Evolutionary conservation across 78 protist genomes (phyloP).

Genomic region (Cavenderia fasciculata): DNA sequence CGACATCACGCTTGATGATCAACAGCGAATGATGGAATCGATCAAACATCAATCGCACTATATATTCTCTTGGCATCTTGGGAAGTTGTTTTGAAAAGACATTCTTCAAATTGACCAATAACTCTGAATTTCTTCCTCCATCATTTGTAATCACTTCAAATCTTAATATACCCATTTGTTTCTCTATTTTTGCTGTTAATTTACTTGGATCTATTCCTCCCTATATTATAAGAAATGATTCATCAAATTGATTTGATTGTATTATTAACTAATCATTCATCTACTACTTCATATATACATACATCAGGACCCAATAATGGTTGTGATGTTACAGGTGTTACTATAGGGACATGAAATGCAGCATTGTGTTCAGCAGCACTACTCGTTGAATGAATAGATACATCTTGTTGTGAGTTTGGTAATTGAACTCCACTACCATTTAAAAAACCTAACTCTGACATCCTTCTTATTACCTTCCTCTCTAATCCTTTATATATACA

Average conservation of each 20-base stretch:
- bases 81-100: conserved; percentile 93
- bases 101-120: conserved; percentile 70
- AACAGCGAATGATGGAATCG: conserved; percentile 72
- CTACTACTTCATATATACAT: neutral
- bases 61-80: conserved; percentile 95
- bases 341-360: conserved; percentile 3
- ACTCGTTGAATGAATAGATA: no score
- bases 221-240: neutral
- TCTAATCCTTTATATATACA: no score
- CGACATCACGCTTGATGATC: conserved; percentile 27
- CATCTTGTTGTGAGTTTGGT: no score
- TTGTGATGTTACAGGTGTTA: conserved; percentile 11
- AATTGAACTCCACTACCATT: no score
- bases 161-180: conserved; percentile 50
- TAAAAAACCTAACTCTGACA: no score
- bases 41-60: conserved; percentile 81
- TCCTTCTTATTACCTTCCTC: no score
- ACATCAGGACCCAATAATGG: conserved; percentile 15
- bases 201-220: neutral
- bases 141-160: conserved; percentile 61
- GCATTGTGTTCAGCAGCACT: no score
- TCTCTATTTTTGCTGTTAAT: conserved; percentile 43
- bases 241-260: neutral
- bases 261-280: neutral
- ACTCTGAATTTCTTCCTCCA: conserved; percentile 18